Evolutionary conservation across 176 grass and related monocot species (phyloP).

Genomic region (Oryza brachyantha): DNA sequence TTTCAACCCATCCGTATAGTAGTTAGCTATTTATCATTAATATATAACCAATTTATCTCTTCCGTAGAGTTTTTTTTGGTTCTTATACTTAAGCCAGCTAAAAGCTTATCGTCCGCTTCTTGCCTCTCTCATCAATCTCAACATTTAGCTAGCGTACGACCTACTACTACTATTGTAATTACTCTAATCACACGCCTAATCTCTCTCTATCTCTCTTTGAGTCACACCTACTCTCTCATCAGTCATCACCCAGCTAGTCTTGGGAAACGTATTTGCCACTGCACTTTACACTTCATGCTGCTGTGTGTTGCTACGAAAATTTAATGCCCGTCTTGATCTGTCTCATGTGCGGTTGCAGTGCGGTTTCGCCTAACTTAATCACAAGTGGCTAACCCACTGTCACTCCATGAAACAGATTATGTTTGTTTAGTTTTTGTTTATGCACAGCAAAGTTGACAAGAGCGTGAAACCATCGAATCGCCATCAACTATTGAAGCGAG

Average conservation of each 20-base stretch:
- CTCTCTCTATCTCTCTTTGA: no score
- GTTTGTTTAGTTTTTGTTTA: not conserved
- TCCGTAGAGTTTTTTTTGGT: no score
- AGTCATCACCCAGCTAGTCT: no score
- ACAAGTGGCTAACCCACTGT: not conserved
- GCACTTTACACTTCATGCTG: conserved; percentile 31
- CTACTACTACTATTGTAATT: no score
- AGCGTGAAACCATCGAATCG: not conserved
- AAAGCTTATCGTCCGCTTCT: no score
- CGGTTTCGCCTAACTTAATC: not conserved
- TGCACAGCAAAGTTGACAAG: not conserved
- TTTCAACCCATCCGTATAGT: no score
- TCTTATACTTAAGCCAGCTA: no score
- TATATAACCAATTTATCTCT: no score
- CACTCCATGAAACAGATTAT: not conserved
- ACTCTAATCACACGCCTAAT: not conserved
- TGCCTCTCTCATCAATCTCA: no score
- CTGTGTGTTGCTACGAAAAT: not conserved
- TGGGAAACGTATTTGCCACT: conserved; percentile 18
- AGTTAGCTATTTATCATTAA: no score
- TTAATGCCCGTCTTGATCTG: not conserved
- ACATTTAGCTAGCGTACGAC: no score
- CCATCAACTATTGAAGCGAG: not conserved
- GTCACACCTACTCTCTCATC: no score
- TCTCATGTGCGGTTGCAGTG: not conserved